Evolutionary conservation across 352 stramenopile genomes (phyloP).

Genomic region (Phytophthora agathidicida): DNA sequence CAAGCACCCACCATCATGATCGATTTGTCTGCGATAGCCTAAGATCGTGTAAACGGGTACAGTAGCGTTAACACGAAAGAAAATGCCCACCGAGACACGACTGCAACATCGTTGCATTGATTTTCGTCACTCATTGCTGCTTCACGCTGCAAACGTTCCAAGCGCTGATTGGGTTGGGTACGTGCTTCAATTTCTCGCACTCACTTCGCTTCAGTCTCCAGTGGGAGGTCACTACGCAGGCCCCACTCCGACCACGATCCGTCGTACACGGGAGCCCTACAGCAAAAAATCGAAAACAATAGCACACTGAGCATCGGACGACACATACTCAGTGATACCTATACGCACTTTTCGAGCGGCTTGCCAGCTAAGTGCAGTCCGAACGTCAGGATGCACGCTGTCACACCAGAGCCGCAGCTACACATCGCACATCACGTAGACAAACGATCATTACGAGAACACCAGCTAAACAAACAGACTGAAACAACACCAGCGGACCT

Average conservation of each 20-base stretch:
- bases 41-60: slow-evolving; percentile 18
- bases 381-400: slow-evolving; percentile 67
- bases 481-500: slow-evolving; percentile 39
- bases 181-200: not conserved
- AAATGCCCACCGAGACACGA: not conserved
- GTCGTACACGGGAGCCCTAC: slow-evolving; percentile 86
- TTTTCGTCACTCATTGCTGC: slow-evolving; percentile 11
- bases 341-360: slow-evolving; percentile 68
- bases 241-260: slow-evolving; percentile 91
- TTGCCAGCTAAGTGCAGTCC: slow-evolving; percentile 70
- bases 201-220: slow-evolving; percentile 39
- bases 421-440: slow-evolving; percentile 9
- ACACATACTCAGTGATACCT: no score
- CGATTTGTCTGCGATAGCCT: slow-evolving; percentile 27
- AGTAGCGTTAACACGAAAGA: slow-evolving; percentile 16
- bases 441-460: not conserved
- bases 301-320: no score
- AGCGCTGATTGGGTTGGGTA: not conserved
- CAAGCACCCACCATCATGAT: slow-evolving; percentile 12
- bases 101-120: slow-evolving; percentile 5
- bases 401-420: slow-evolving; percentile 81
- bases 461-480: not conserved
- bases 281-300: slow-evolving; percentile 1
- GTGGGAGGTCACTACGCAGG: slow-evolving; percentile 57
- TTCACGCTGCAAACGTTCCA: slow-evolving; percentile 2